Conservation (phyloP, 257 asterid species). For the Echites panduratus region DNA sequence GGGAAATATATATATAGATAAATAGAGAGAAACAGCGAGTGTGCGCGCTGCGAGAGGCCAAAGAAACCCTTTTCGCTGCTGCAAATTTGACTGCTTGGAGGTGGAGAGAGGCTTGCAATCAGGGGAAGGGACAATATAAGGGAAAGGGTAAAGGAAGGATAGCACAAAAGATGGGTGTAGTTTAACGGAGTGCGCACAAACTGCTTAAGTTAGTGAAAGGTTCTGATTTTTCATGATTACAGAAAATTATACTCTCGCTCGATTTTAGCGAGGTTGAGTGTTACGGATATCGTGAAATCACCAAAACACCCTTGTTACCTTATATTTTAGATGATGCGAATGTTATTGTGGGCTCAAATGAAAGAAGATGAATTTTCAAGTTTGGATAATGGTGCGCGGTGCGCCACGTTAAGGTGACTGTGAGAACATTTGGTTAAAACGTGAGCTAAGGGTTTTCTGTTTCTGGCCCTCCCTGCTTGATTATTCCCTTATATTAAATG, state of each 20-base stretch:
- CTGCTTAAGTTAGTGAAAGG: conserved; percentile 24
- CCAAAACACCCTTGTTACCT: not conserved
- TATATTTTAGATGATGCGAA: too few species aligned
- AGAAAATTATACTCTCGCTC: not conserved
- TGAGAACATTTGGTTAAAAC: too few species aligned
- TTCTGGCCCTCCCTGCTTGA: too few species aligned
- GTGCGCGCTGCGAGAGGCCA: conserved; percentile 7
- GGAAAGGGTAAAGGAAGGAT: conserved; percentile 33
- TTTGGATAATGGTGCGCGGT: too few species aligned
- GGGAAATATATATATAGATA: not conserved
- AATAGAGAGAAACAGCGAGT: conserved; percentile 17
- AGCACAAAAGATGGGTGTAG: conserved; percentile 15
- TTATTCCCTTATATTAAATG: too few species aligned
- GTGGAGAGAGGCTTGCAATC: conserved; percentile 15
- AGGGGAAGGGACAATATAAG: conserved; percentile 39
- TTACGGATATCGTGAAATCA: not conserved
- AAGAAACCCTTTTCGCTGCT: conserved; percentile 26
- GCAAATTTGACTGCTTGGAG: conserved; percentile 34
- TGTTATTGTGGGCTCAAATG: too few species aligned
- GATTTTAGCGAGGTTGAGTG: not conserved
- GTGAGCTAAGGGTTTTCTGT: too few species aligned
- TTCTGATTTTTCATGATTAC: not conserved
- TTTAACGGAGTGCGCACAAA: conserved; percentile 13
- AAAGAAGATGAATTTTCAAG: too few species aligned
- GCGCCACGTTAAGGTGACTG: too few species aligned